phyloP scores from a whole-genome alignment of 2,329 filamentous ascomycete species.

The Penicillium sp. region DNA sequence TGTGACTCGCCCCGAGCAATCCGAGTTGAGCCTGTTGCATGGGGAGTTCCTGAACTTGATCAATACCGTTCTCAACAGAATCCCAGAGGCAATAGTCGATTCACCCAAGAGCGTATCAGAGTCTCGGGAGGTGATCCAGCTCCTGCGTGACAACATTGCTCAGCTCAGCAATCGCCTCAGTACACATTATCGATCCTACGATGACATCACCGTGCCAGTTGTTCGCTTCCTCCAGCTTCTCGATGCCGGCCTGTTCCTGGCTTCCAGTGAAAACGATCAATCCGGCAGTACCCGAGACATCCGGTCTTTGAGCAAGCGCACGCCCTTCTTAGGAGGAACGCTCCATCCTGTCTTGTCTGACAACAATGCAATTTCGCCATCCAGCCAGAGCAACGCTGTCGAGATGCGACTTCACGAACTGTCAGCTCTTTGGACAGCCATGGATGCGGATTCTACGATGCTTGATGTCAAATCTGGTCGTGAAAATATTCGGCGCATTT shows the following conservation, averaged over 20 bases:
- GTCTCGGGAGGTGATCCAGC: conserved; percentile 37
- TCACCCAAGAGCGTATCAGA: conserved; percentile 17
- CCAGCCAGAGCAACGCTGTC: conserved; percentile 28
- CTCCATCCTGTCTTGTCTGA: conserved; percentile 23
- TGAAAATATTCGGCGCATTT: conserved; percentile 62
- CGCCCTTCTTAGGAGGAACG: conserved; percentile 42
- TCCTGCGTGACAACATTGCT: conserved; percentile 59
- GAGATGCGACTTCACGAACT: conserved; percentile 42
- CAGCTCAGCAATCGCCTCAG: conserved; percentile 71
- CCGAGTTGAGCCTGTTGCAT: conserved; percentile 71
- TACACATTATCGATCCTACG: conserved; percentile 73
- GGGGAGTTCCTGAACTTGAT: conserved; percentile 80
- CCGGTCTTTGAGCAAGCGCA: conserved; percentile 35
- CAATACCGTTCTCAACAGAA: conserved; percentile 58
- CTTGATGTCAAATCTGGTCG: conserved; percentile 48
- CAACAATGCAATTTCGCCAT: conserved; percentile 1
- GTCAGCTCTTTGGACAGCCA: conserved; percentile 36
- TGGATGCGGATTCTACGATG: conserved; percentile 36
- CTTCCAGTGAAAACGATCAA: conserved; percentile 29
- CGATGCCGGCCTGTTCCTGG: conserved; percentile 71
- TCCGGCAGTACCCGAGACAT: conserved; percentile 25
- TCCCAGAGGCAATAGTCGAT: conserved; percentile 33
- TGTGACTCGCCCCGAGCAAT: conserved; percentile 70
- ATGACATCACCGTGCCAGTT: conserved; percentile 78
- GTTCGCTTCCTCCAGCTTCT: conserved; percentile 79